Evolutionary conservation across 2,329 filamentous ascomycete species (phyloP), one percentile per base, ranked within the genome.

Genomic region (Fusarium foetens): DNA sequence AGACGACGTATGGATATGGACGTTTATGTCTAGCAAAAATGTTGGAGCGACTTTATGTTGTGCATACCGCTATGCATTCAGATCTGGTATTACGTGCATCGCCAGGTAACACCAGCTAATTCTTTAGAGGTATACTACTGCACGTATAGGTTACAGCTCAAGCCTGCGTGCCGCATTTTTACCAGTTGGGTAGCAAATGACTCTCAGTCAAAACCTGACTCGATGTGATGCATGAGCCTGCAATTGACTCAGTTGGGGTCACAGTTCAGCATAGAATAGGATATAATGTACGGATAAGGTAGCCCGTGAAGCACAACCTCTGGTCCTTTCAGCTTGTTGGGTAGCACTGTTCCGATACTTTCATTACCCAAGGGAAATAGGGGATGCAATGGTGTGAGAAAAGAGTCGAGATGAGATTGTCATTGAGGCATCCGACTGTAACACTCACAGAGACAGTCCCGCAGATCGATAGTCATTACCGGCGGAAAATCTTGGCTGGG

Each of bases 21-120:
- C 48, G 38, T 21, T 64, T 55, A 51, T 74, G 53, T 72, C 52
- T 69, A 36, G 16, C n/a, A 13, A 46, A 55, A 46, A 55, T 55
- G 58, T 19, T 69, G 57, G 42, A 72, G 59, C 58, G 57, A 62
- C 60, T 66, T 67, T 69, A 75, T 75, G 73, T 76, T 75, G 71
- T 75, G 73, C 73, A 75, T 75, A 58, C 68, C 46, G 48, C 72
- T 76, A 60, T 75, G 69, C 71, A 75, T 67, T 52, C 41, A 68
- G 71, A 72, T 70, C 71, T 69, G 46, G 52, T 65, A 68, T 64
- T 69, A 52, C 68, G 53, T 75, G 71, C 66, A 70, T 67, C 63
- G 53, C 39, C 33, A 57, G 62, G 45, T 49, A 49, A 49, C 49
- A 31, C 61, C 35, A 61, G 48, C 57, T 48, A 51, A 67, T 58